Base-by-base conservation (phyloP, 768 basidiomycete genomes). In the Chalciporus sphaerocephalus region DNA sequence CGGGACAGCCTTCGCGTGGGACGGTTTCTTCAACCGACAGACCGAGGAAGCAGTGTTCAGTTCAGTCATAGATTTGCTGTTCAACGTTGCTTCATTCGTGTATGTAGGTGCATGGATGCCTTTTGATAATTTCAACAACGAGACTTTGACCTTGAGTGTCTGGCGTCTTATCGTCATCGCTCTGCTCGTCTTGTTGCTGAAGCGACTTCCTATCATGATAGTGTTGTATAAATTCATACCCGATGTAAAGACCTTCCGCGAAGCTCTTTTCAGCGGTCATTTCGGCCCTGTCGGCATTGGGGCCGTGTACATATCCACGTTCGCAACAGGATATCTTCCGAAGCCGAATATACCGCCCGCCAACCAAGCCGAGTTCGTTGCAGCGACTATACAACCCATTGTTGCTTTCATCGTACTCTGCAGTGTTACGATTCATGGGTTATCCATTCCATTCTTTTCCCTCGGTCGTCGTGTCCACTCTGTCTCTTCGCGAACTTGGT, bases 31-130 rank as follows among this genome's bases (percentile, higher is more conserved):
- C 73, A 91, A 92, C 65, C 80, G 81, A 46, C 91, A 93, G 58
- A 96, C 93, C 0, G 94, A 96, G 61, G 94, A 97, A 64, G 80
- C 90, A 22, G 84, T 92, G 50, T 99, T 99, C 74, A 89, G 85
- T 54, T 92, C 90, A 67, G 94, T 98, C 56, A 92, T 98, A 59
- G 92, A 98, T 66, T 71, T 97, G 53, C 74, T 98, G 46, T 95
- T 96, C 80, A 97, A 97, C 69, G 80, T 92, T 51, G 91, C 92
- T 22, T 88, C 89, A 4, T 97, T 98, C 71, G 83, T 97, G 40
- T 97, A 87, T 60, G 87, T 98, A 50, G 96, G 96, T 49, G 94
- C 95, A 25, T 93, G 94, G 85, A 94, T 94, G 80, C 96, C 96
- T 1, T 98, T 99, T 67, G 64, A 75, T 58, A 74, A 76, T 39